Percentiles rank a stretch among this genome's conserved stretches.
Evolutionary conservation across 352 stramenopile genomes (phyloP).

Genomic region (Plasmopara viticola): DNA sequence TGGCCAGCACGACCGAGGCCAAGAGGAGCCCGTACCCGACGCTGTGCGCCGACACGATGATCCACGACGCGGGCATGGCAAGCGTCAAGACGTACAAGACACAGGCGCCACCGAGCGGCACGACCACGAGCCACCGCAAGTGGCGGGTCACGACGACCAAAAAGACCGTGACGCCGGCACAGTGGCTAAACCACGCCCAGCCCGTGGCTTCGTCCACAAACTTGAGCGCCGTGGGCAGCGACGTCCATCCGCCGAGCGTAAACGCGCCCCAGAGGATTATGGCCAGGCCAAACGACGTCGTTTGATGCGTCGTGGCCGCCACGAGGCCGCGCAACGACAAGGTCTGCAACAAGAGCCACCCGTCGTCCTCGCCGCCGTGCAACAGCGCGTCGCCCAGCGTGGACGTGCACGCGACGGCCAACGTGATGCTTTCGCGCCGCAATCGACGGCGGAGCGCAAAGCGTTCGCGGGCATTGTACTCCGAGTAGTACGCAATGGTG

Average conservation of each 20-base stretch:
- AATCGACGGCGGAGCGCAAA: constrained; percentile 65
- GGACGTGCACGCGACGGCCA: constrained; percentile 63
- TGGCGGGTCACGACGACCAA: constrained; percentile 67
- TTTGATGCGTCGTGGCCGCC: constrained; percentile 13
- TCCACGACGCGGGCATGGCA: constrained; percentile 69
- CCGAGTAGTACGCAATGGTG: constrained; percentile 80
- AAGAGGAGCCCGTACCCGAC: constrained; percentile 68
- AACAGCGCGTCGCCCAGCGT: constrained; percentile 16
- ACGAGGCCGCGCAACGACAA: constrained; percentile 26
- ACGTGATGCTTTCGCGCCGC: constrained; percentile 69
- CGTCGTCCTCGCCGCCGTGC: constrained; percentile 24
- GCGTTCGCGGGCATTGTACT: constrained; percentile 77
- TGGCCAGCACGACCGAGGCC: constrained; percentile 66
- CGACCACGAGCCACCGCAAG: constrained; percentile 66
- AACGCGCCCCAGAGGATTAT: constrained; percentile 72
- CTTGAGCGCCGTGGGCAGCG: constrained; percentile 71
- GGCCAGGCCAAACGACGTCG: constrained; percentile 52
- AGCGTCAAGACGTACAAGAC: constrained; percentile 74
- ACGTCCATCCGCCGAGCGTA: constrained; percentile 67
- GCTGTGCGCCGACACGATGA: constrained; percentile 78
- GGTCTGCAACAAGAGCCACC: constrained; percentile 24
- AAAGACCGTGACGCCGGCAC: constrained; percentile 65
- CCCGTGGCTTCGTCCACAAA: constrained; percentile 81
- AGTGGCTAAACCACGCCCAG: constrained; percentile 85
- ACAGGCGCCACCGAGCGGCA: constrained; percentile 56